These are phyloP conservation scores for Actinomortierella ambigua DNA, from an alignment of 371 early-diverging fungal genomes.

Conservation along the genomic window DNA sequence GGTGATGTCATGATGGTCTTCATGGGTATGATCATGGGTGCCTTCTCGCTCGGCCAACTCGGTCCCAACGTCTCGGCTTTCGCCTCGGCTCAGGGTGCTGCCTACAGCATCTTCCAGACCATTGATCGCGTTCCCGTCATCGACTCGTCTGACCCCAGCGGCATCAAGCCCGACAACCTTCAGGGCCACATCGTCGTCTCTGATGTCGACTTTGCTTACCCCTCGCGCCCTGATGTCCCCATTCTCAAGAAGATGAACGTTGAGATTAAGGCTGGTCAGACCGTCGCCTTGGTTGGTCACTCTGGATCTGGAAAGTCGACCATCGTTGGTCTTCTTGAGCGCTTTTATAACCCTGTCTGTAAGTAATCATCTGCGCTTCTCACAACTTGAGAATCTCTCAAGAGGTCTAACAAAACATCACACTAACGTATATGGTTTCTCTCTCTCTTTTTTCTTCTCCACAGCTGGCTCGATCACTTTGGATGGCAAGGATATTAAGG, in stretches of 20 bases:
- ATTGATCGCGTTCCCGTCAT: constrained; percentile 79
- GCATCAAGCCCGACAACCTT: constrained; percentile 53
- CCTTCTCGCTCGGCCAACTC: constrained; percentile 50
- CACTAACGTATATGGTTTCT: too few relatives aligned
- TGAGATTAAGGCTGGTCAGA: constrained; percentile 69
- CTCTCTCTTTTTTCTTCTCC: neutral
- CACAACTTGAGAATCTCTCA: too few relatives aligned
- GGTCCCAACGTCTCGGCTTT: constrained; percentile 69
- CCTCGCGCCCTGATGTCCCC: constrained; percentile 70
- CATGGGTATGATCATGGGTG: constrained; percentile 58
- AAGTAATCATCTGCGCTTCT: constrained; percentile 6
- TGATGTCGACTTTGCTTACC: constrained; percentile 72
- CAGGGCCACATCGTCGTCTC: constrained; percentile 70
- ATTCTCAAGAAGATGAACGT: constrained; percentile 64
- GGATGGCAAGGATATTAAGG: constrained; percentile 75
- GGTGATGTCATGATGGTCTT: constrained; percentile 69
- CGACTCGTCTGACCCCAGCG: constrained; percentile 59
- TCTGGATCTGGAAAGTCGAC: constrained; percentile 93
- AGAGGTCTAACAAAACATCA: too few relatives aligned
- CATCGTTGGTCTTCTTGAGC: constrained; percentile 82
- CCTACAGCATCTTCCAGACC: constrained; percentile 70
- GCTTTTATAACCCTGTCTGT: constrained; percentile 80
- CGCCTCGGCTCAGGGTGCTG: constrained; percentile 69
- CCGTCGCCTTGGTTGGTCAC: constrained; percentile 75
- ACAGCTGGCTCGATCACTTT: constrained; percentile 62